Conservation (phyloP, 805 yeast species). For the Candida golubevii region DNA sequence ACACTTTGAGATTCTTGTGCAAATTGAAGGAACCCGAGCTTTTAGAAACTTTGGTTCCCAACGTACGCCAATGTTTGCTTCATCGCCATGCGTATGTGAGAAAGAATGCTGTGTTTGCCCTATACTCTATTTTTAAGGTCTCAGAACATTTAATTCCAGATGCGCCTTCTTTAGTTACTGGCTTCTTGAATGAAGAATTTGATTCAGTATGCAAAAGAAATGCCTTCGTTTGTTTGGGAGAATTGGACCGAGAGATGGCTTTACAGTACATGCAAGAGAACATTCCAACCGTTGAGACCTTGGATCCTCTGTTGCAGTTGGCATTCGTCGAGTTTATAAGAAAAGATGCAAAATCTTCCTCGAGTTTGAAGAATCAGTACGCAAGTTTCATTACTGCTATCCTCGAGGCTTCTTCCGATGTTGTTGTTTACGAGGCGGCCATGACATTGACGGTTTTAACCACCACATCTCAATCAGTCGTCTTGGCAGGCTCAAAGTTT, state of each 20-base stretch:
- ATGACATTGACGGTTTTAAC: constrained; percentile 62
- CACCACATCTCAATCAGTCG: constrained; percentile 59
- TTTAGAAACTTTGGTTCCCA: constrained; percentile 91
- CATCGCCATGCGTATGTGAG: constrained; percentile 98
- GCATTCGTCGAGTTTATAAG: constrained; percentile 89
- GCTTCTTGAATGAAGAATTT: constrained; percentile 73
- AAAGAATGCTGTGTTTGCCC: constrained; percentile 92
- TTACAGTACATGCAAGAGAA: constrained; percentile 75
- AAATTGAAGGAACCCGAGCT: constrained; percentile 91
- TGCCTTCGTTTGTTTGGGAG: constrained; percentile 85
- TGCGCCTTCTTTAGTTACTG: constrained; percentile 79
- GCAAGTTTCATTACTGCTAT: constrained; percentile 67
- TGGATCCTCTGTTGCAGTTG: constrained; percentile 83
- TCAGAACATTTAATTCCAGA: constrained; percentile 90
- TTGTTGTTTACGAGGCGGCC: constrained; percentile 90
- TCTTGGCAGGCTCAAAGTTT: constrained; percentile 79
- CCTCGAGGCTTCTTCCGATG: constrained; percentile 62
- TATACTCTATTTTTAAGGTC: constrained; percentile 74
- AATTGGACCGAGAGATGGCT: constrained; percentile 80
- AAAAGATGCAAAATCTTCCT: constrained; percentile 53
- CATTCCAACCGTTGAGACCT: constrained; percentile 50
- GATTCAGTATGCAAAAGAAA: constrained; percentile 94
- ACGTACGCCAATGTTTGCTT: constrained; percentile 84
- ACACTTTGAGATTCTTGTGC: constrained; percentile 85
- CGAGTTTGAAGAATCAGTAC: constrained; percentile 65